Percentiles rank a stretch among this genome's conserved stretches.
phyloP scores from a whole-genome alignment of 139 green algal genomes.

The Coccomyxa sp. region DNA sequence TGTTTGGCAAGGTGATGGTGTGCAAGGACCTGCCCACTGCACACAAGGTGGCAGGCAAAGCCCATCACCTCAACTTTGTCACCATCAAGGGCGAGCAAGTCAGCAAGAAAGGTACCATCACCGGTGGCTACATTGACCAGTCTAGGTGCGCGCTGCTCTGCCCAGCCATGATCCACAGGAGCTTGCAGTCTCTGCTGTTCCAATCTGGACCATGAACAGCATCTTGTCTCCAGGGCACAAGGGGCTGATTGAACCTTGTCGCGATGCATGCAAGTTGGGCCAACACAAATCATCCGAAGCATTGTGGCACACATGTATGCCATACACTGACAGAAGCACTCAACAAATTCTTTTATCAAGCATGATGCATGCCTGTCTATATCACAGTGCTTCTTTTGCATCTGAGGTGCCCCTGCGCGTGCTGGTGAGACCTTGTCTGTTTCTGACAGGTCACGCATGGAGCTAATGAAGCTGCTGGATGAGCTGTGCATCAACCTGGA shows the following conservation, averaged over 20 bases:
- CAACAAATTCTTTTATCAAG: too few species aligned
- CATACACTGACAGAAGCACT: too few species aligned
- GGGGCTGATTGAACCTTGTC: not conserved
- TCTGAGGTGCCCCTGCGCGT: too few species aligned
- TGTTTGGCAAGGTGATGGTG: conserved; percentile 76
- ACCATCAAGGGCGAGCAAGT: conserved; percentile 86
- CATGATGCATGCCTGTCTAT: too few species aligned
- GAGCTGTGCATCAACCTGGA: conserved; percentile 16
- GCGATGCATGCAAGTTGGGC: not conserved
- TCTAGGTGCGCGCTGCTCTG: conserved; percentile 10
- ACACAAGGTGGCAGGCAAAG: conserved; percentile 28
- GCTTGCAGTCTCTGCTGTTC: not conserved
- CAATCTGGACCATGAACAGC: not conserved
- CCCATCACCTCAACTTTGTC: conserved; percentile 71
- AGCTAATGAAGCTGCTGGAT: conserved; percentile 40
- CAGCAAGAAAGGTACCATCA: conserved; percentile 67
- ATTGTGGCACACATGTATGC: not conserved
- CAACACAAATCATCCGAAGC: not conserved
- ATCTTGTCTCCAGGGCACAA: too few species aligned
- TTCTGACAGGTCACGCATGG: conserved; percentile 32
- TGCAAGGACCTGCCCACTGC: conserved; percentile 67
- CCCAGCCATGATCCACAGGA: not conserved
- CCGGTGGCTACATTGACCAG: conserved; percentile 72
- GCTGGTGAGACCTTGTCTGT: too few species aligned
- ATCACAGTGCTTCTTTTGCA: too few species aligned